Evolutionary conservation across 805 yeast species (phyloP).

Genomic region (Sugiyamaella smithiae): DNA sequence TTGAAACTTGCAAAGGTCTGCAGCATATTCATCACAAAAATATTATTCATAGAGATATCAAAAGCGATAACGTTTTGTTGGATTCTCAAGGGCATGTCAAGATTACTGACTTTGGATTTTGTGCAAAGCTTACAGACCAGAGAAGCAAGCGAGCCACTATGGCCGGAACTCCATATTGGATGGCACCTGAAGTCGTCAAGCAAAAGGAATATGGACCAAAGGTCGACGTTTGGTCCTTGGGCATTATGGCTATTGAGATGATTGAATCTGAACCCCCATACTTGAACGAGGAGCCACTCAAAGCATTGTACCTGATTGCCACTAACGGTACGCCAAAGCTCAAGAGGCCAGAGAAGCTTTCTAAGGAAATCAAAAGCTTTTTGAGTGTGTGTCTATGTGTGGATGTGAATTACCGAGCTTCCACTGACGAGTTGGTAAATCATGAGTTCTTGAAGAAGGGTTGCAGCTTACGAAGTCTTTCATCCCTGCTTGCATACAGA

Average conservation of each 20-base stretch:
- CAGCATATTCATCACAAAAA: conserved; percentile 87
- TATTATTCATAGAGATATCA: conserved; percentile 93
- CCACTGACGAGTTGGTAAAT: conserved; percentile 66
- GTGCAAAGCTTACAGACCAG: conserved; percentile 85
- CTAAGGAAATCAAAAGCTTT: conserved; percentile 63
- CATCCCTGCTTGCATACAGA: conserved; percentile 23
- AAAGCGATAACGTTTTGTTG: conserved; percentile 86
- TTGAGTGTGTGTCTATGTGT: conserved; percentile 78
- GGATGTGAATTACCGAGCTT: conserved; percentile 74
- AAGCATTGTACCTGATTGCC: conserved; percentile 91
- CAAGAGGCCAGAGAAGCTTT: conserved; percentile 80
- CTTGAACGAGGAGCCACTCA: conserved; percentile 89
- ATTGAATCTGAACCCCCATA: conserved; percentile 99
- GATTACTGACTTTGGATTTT: conserved; percentile 93
- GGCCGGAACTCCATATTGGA: conserved; percentile 90
- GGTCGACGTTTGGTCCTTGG: conserved; percentile 96
- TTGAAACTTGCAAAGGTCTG: conserved; percentile 85
- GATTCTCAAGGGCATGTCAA: conserved; percentile 85
- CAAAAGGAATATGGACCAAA: conserved; percentile 81
- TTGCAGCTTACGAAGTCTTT: conserved; percentile 21
- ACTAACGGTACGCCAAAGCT: conserved; percentile 95
- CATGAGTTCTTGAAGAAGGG: conserved; percentile 50
- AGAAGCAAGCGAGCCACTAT: conserved; percentile 90
- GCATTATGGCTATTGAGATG: conserved; percentile 98
- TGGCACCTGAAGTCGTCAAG: conserved; percentile 85